These are phyloP conservation scores for Neurospora sp. DNA, from an alignment of 2,329 filamentous ascomycete species.

Conservation along the genomic window DNA sequence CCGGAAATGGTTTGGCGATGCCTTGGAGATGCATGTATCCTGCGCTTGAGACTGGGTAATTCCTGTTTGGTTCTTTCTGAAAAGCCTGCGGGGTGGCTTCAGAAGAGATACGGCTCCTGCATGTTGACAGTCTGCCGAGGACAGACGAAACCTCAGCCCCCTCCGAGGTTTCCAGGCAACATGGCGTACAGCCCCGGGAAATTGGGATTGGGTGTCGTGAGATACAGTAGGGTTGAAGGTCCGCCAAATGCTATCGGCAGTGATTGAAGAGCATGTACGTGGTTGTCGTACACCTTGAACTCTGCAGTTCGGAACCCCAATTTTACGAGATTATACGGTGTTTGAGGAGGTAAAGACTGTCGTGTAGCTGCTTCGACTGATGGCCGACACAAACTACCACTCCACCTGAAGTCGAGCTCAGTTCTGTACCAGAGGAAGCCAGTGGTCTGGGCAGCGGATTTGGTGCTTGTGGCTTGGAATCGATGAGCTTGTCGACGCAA, in stretches of 20 bases:
- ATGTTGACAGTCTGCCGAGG: neutral
- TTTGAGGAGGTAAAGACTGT: neutral
- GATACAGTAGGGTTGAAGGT: neutral
- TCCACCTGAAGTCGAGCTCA: neutral
- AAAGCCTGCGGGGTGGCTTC: neutral
- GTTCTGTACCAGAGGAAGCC: neutral
- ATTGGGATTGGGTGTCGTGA: neutral
- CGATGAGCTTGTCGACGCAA: neutral
- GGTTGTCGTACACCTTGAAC: neutral
- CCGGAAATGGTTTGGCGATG: neutral
- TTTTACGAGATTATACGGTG: neutral
- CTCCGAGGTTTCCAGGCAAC: neutral
- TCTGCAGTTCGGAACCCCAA: neutral
- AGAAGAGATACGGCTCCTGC: neutral
- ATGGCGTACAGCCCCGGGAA: neutral
- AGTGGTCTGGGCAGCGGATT: neutral
- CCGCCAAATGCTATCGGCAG: neutral
- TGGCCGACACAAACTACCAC: neutral
- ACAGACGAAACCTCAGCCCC: neutral
- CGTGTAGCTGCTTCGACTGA: neutral
- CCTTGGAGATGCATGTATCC: neutral
- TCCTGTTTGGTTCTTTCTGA: neutral
- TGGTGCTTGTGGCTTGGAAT: neutral
- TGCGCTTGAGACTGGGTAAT: neutral
- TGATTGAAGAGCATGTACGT: neutral